phyloP scores from a whole-genome alignment of 306 rosid species.

The Cyclanthera cordifolia region DNA sequence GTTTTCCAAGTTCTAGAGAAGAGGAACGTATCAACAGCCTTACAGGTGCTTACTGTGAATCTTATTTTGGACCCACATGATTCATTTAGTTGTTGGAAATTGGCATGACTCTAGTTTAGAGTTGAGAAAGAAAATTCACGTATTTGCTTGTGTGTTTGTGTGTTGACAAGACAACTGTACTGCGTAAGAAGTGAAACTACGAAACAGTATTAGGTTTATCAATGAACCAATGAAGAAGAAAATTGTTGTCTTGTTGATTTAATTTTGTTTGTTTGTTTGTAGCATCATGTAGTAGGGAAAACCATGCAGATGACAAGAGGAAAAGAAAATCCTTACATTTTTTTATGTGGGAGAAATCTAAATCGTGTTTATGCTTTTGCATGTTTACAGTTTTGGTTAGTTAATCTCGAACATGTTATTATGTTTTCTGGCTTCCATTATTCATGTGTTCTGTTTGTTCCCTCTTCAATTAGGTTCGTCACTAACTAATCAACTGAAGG shows the following conservation, averaged over 20 bases:
- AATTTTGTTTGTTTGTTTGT: neutral
- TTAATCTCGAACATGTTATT: neutral
- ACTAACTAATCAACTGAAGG: conserved; percentile 56
- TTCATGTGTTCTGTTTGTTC: neutral
- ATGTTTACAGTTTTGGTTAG: neutral
- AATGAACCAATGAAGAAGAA: neutral
- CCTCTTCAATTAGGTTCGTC: conserved; percentile 36
- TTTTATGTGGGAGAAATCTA: neutral
- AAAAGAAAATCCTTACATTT: too few relatives aligned
- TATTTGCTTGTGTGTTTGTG: neutral
- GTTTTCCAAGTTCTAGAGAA: conserved; percentile 19
- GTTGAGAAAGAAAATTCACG: neutral
- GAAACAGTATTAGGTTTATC: neutral
- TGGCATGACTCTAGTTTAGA: neutral
- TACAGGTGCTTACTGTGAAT: conserved; percentile 45
- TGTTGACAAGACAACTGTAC: neutral
- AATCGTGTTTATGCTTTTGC: neutral
- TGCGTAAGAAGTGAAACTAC: neutral
- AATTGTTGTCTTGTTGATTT: neutral
- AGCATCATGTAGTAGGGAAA: neutral
- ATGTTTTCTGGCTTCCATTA: neutral
- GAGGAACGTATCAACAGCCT: conserved; percentile 33
- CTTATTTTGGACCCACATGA: too few relatives aligned
- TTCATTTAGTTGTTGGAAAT: neutral
- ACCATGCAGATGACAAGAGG: neutral